phyloP scores from a whole-genome alignment of 495 filamentous ascomycete species.

The Jackrogersella multiformis region DNA sequence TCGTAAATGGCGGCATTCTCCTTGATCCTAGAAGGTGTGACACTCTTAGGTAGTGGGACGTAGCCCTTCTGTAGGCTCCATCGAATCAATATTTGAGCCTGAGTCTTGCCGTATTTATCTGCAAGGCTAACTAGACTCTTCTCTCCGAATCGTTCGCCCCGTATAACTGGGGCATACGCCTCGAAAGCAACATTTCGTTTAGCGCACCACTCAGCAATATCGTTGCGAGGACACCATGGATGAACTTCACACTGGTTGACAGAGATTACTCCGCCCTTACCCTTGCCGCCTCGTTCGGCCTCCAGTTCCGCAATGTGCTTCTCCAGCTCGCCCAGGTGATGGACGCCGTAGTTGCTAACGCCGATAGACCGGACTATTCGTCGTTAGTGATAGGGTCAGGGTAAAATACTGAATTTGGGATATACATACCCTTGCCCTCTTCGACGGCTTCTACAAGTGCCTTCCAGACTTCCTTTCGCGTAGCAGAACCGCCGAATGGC shows the following conservation, averaged over 20 bases:
- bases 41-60: conserved; percentile 80
- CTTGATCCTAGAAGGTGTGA: conserved; percentile 69
- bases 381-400: conserved; percentile 3
- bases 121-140: conserved; percentile 65
- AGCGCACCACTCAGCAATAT: conserved; percentile 80
- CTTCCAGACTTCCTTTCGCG: conserved; percentile 69
- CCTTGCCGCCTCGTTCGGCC: conserved; percentile 64
- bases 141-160: conserved; percentile 72
- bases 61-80: conserved; percentile 89
- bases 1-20: conserved; percentile 84
- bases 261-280: conserved; percentile 76
- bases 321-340: conserved; percentile 78
- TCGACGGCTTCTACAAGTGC: conserved; percentile 68
- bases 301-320: conserved; percentile 74
- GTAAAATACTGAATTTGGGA: no score
- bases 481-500: conserved; percentile 66
- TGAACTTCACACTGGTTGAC: conserved; percentile 93
- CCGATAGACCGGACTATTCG: conserved; percentile 65
- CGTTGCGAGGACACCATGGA: conserved; percentile 80
- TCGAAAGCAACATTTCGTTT: conserved; percentile 74
- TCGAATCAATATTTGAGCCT: conserved; percentile 80
- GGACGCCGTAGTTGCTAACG: conserved; percentile 73
- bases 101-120: conserved; percentile 75
- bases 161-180: conserved; percentile 83
- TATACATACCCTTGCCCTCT: conserved; percentile 60